These are phyloP conservation scores for Globisporangium abappressorium DNA, from an alignment of 352 stramenopile species.

Conservation along the genomic window DNA sequence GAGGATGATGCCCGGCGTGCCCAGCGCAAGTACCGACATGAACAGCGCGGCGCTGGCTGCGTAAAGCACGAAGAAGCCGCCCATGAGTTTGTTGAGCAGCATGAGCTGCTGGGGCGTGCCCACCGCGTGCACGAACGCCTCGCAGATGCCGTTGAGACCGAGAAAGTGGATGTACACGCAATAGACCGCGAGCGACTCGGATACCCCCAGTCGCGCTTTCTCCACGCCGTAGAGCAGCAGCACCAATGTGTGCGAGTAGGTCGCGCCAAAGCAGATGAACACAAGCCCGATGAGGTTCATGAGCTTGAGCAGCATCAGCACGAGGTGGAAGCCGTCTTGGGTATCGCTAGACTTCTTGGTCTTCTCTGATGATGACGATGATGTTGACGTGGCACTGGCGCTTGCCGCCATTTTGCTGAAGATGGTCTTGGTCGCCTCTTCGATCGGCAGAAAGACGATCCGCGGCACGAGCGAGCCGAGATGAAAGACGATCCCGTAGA, in stretches of 20 bases:
- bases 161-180: constrained; percentile 96
- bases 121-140: constrained; percentile 94
- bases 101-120: constrained; percentile 66
- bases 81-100: constrained; percentile 78
- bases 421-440: constrained; percentile 95
- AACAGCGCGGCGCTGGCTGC: constrained; percentile 58
- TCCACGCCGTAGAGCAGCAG: constrained; percentile 76
- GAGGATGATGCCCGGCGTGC: constrained; percentile 73
- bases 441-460: constrained; percentile 94
- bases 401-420: constrained; percentile 88
- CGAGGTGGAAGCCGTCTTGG: constrained; percentile 37
- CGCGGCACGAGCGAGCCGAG: constrained; percentile 94
- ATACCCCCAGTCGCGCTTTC: constrained; percentile 57
- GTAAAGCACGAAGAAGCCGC: constrained; percentile 80
- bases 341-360: not conserved
- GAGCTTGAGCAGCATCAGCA: constrained; percentile 80
- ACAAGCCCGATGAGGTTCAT: constrained; percentile 83
- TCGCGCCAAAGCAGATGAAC: constrained; percentile 83
- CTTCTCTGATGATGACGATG: not conserved
- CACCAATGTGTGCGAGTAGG: constrained; percentile 79
- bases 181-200: constrained; percentile 65
- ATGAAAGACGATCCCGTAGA: constrained; percentile 96
- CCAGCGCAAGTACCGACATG: constrained; percentile 54
- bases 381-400: constrained; percentile 3
- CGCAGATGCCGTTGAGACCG: constrained; percentile 94